Evolutionary conservation across 1,284 basidiomycete genomes (phyloP), one percentile per base, ranked within the genome.

Genomic region (Boletus sp.): DNA sequence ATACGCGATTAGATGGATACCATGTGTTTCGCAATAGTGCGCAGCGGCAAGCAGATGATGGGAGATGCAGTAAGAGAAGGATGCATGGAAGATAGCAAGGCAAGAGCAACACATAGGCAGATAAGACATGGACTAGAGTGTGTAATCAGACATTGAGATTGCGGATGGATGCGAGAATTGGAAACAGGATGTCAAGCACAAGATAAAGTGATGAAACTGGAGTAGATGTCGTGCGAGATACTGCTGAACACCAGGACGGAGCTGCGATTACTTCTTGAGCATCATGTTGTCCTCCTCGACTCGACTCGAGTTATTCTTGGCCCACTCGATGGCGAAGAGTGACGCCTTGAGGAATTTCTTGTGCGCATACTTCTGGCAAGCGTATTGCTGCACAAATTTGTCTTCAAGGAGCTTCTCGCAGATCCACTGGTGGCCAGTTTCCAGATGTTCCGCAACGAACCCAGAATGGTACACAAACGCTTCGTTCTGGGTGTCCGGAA

Each of bases 281-380:
- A 76, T 70, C 76, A 80, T 77, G 66, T 68, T 46, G 39, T 57
- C 60, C 47, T 62, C 57, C 59, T 59, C 61, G 65, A 50, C 49
- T 57, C 59, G 53, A 44, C 54, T 66, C 58, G 63, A 46, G 57
- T 75, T 69, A 30, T 60, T 67, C 57, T 70, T 74, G 40, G 84
- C 84, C 82, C 82, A 86, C 45, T 85, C 77, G 57, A 84, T 74
- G 36, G 85, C 85, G 60, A 81, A 88, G 33, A 78, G 64, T 12
- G 85, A 83, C 19, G 86, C 94, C 69, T 94, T 91, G 64, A 97
- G 81, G 80, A 94, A 96, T 73, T 94, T 93, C 81, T 94, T 95
- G 79, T 91, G 84, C 45, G 92, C 84, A 69, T 99, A 99, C 75
- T 99, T 99, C 75, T 89, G 89, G 81, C 84, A 96, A 27, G 96